These are phyloP conservation scores for Daldinia bambusicola DNA, from an alignment of 495 filamentous ascomycete genomes.

Conservation along the genomic window DNA sequence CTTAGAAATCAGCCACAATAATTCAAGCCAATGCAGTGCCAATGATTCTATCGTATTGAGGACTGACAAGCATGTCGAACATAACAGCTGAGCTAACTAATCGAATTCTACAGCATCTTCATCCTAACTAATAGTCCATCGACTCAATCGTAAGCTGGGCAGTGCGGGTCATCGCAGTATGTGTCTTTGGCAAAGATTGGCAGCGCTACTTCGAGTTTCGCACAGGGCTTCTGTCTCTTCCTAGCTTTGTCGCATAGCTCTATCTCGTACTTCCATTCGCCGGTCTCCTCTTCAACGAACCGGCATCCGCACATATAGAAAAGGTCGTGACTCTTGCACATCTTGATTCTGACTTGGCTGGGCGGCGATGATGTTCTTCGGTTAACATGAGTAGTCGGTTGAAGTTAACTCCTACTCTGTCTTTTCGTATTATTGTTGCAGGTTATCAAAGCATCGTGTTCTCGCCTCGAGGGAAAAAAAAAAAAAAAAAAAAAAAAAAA, in stretches of 20 bases:
- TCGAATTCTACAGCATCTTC: not conserved
- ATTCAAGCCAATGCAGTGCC: no score
- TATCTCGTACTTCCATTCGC: conserved; percentile 37
- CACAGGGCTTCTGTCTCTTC: conserved; percentile 26
- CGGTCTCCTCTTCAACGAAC: conserved; percentile 30
- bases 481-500: no score
- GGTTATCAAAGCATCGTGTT: not conserved
- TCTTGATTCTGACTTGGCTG: not conserved
- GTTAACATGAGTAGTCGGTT: not conserved
- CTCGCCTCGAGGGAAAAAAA: not conserved
- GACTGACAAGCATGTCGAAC: conserved; percentile 18
- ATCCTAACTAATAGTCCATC: not conserved
- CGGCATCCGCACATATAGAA: conserved; percentile 41
- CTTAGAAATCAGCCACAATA: not conserved
- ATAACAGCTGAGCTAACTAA: not conserved
- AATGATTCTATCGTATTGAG: not conserved
- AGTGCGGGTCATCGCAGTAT: conserved; percentile 40
- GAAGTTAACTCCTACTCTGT: not conserved
- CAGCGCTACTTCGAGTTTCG: conserved; percentile 33
- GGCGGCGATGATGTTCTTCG: not conserved
- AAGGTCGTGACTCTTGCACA: conserved; percentile 38
- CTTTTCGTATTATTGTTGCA: not conserved
- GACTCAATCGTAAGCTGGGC: conserved; percentile 35
- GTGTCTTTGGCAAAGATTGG: conserved; percentile 41
- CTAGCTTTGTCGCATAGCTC: conserved; percentile 30